Base-by-base conservation (phyloP, 1,284 basidiomycete genomes). In the Inonotus obliquus region DNA sequence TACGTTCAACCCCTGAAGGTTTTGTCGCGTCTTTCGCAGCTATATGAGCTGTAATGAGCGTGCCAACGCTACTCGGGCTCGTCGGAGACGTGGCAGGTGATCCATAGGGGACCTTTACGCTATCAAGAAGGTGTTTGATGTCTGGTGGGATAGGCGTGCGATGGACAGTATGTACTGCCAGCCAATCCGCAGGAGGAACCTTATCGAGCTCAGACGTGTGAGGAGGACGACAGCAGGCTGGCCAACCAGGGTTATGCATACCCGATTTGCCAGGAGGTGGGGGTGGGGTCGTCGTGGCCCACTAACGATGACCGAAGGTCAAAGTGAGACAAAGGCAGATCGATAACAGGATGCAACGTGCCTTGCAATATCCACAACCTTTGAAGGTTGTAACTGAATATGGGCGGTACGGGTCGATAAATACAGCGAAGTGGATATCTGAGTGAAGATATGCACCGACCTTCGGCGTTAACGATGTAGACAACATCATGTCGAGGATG, bases 361-460 rank as follows among this genome's bases (percentile, higher is more conserved):
- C 90, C 83, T 91, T 92, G 85, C 89, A 92, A 73, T 82, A 92
- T 19, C 89, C 90, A 72, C 89, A 92, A 45, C 89, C 89, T 68
- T 88, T 91, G 77, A 92, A 92, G 38, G 82, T 83, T 70, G 86
- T 83, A 65, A 91, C 89, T 91, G 72, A 25, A 51, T 47, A 21
- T 19, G 21, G 27, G 19, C 38, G 35, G 29, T 21, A 48, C 37
- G 32, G 27, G 32, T 54, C 21, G 14, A 27, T 35, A 6, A 52
- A 53, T 19, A 44, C 17, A 29, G 21, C 39, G 45, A 45, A 32
- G 23, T 54, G 25, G 29, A 19, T 35, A 32, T 23, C 29, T 23
- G 9, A 29, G 25, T n/a, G 14, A 49, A 57, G 14, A 49, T 1
- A n/a, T 41, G 49, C 23, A 73, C 77, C 67, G 68, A 91, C 89